Conservation (phyloP, 148 eudicot species). For the Selenicereus undatus region DNA sequence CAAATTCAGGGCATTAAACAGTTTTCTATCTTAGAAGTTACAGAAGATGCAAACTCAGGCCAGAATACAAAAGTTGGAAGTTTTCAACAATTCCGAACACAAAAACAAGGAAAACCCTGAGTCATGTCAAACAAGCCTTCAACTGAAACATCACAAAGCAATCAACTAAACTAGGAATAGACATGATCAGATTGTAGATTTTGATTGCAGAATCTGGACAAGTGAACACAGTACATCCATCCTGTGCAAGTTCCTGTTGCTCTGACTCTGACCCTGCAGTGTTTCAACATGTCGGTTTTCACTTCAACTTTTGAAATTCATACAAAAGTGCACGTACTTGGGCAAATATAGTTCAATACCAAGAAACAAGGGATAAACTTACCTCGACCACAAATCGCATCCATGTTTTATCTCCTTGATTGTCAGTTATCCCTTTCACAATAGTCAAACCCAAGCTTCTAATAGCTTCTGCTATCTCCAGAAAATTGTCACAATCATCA, state of each 20-base stretch:
- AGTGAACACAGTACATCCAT: conserved; percentile 90
- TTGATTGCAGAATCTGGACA: conserved; percentile 72
- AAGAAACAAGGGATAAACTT: background rate
- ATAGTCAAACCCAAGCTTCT: conserved; percentile 70
- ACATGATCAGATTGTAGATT: conserved; percentile 27
- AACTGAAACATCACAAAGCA: conserved; percentile 7
- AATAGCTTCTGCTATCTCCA: conserved; percentile 72
- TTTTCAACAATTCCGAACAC: too few relatives aligned
- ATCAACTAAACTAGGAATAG: conserved; percentile 1
- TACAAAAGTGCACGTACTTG: background rate
- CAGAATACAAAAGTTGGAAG: background rate
- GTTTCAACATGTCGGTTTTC: too few relatives aligned
- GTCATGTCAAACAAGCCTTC: background rate
- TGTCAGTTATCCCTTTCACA: conserved; percentile 69
- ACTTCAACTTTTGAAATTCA: too few relatives aligned
- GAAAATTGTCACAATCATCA: conserved; percentile 60
- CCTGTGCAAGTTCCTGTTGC: conserved; percentile 73
- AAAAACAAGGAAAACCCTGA: background rate
- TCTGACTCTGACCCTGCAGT: conserved; percentile 45
- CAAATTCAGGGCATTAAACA: background rate
- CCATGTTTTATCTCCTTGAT: conserved; percentile 68
- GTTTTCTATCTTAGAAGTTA: conserved; percentile 14
- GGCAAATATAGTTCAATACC: background rate
- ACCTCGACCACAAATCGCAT: conserved; percentile 91
- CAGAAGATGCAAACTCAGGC: conserved; percentile 14